phyloP scores from a whole-genome alignment of 306 rosid species.

The Cyclanthera cordifolia region DNA sequence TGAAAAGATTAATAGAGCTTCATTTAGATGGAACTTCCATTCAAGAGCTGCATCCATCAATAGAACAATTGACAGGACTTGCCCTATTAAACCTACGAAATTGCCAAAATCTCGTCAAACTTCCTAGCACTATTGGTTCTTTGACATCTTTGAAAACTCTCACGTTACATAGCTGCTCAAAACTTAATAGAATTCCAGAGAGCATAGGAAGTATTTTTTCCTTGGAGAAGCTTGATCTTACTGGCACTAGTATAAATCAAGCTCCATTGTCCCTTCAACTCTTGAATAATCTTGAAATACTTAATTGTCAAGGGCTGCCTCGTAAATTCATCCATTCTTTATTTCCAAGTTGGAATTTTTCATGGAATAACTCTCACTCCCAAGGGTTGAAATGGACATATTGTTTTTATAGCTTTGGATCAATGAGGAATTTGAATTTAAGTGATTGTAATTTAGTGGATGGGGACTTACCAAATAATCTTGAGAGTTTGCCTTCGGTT shows the following conservation, averaged over 20 bases:
- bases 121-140: constrained; percentile 10
- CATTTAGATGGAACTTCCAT: constrained; percentile 16
- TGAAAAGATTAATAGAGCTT: constrained; percentile 11
- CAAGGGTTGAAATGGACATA: constrained; percentile 2
- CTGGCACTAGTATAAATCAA: constrained; percentile 10
- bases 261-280: constrained; percentile 4
- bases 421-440: constrained; percentile 4
- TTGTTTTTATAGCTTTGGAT: neutral
- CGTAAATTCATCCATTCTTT: constrained; percentile 2
- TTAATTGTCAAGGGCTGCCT: neutral
- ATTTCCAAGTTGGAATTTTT: neutral
- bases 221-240: constrained; percentile 12
- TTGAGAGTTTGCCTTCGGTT: constrained; percentile 9
- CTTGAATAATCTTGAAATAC: constrained; percentile 7
- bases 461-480: constrained; percentile 8
- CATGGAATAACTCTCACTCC: neutral
- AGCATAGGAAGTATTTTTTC: constrained; percentile 4
- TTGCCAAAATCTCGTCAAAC: constrained; percentile 7
- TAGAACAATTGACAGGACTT: constrained; percentile 6
- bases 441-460: constrained; percentile 12
- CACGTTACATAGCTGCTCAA: constrained; percentile 12
- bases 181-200: constrained; percentile 10
- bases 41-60: constrained; percentile 6
- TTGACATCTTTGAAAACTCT: constrained; percentile 17
- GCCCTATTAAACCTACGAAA: constrained; percentile 1